Evolutionary conservation across 2,329 filamentous ascomycete genomes (phyloP).

Genomic region (Penicillium sp.): DNA sequence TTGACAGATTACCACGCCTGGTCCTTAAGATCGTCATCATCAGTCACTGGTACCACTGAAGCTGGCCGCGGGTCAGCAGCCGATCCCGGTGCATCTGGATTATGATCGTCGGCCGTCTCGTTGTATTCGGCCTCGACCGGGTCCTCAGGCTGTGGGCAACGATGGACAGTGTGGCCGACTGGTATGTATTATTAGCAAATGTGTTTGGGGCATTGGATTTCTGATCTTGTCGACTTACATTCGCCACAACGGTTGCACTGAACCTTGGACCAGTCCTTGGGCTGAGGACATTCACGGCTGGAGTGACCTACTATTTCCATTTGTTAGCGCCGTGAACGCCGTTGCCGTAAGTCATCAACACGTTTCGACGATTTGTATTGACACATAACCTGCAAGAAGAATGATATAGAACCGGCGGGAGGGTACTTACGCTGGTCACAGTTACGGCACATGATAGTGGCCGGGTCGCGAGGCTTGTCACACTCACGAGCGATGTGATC

Average conservation of each 20-base stretch:
- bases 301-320: constrained; percentile 40
- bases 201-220: neutral
- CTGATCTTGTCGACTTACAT: constrained; percentile 31
- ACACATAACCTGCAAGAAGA: neutral
- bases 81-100: neutral
- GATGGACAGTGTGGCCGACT: constrained; percentile 47
- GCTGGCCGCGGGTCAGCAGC: neutral
- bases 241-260: constrained; percentile 48
- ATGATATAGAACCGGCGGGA: neutral
- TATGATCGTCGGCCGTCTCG: neutral
- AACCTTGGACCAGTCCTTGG: constrained; percentile 45
- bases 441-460: constrained; percentile 46
- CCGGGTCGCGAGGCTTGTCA: constrained; percentile 42
- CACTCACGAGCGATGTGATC: constrained; percentile 47
- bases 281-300: constrained; percentile 45
- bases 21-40: neutral
- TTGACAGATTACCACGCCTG: neutral
- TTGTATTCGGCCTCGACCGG: neutral
- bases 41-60: neutral
- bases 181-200: constrained; percentile 9
- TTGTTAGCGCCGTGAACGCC: neutral
- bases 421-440: constrained; percentile 41
- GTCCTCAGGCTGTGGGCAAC: constrained; percentile 35
- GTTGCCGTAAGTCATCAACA: neutral
- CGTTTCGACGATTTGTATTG: neutral